Evolutionary conservation across 352 stramenopile species (phyloP), one percentile per base, ranked within the genome.

Genomic region (Albugo candida): DNA sequence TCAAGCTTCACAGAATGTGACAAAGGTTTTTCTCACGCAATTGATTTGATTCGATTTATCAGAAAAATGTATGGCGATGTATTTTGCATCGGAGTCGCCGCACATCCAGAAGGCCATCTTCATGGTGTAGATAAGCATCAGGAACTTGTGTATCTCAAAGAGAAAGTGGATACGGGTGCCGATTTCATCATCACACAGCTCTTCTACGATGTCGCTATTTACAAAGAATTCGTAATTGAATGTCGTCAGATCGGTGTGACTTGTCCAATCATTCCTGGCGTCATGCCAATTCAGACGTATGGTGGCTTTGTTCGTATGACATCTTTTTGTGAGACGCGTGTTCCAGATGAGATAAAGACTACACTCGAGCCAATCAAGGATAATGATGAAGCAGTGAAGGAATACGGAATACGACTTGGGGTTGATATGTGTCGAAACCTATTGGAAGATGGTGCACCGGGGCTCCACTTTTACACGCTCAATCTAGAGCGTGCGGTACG

Each of bases 111-210:
- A 60, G 93, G 89, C 48, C 95, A 99, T 65, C 65, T 86, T 2
- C 94, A 97, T 58, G 76, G 78, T 21, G 74, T 82, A 2, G 65
- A 81, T 58, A 60, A 70, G 45, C 61, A 97, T 36, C 79, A 77
- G 36, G 95, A 99, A 60, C 93, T 99, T 63, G 62, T 81, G 53
- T 98, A 97, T 67, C 64, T 99, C 16, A 98, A 99, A 60, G 68
- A 91, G 47, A 99, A 97, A 57, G 64, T 96, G 17, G 95, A 99
- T 59, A 93, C 95, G 16, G 95, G 95, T 45, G 93, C 91, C 27
- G 92, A 98, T 51, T 96, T 98, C 51, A 88, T 99, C 52, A 95
- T 99, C 56, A 98, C 94, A 31, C 95, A 99, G 79, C 96, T 99
- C 65, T 99, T 99, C 59, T 99, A 98, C 60, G 95, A 99, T 56